Evolutionary conservation across 257 asterid species (phyloP).

Genomic region (Solanum etuberosum): DNA sequence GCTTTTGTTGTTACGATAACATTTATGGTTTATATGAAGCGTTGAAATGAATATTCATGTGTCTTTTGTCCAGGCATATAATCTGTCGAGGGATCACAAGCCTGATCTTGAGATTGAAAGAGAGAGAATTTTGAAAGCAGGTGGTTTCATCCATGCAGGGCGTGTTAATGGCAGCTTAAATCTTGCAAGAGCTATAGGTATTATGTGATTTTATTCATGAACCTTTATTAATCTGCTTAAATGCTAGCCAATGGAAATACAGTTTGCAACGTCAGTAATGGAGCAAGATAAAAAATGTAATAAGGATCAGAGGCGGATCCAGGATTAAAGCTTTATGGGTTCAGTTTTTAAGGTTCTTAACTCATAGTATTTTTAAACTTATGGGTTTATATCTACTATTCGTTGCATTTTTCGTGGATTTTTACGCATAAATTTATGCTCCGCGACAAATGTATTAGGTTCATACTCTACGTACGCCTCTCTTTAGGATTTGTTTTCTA

Average conservation of each 20-base stretch:
- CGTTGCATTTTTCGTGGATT: not conserved
- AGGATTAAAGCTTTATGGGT: not conserved
- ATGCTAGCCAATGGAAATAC: not conserved
- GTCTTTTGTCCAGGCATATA: conserved; percentile 54
- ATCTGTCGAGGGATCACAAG: conserved; percentile 95
- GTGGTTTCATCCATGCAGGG: conserved; percentile 94
- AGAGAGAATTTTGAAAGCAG: conserved; percentile 85
- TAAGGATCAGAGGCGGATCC: not conserved
- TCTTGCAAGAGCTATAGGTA: conserved; percentile 97
- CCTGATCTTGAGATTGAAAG: conserved; percentile 93
- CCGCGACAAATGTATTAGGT: not conserved
- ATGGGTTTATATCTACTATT: not conserved
- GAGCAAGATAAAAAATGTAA: not conserved
- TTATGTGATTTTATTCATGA: not conserved
- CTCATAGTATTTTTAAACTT: not conserved
- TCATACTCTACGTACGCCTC: not conserved
- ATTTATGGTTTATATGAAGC: not conserved
- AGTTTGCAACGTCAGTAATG: not conserved
- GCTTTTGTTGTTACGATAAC: not conserved
- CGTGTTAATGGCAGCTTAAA: conserved; percentile 94
- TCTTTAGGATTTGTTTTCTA: not conserved
- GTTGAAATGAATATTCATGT: not conserved
- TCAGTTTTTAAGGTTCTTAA: not conserved
- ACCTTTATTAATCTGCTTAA: not conserved
- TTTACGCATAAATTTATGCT: not conserved